Conservation (phyloP, 2,329 filamentous ascomycete genomes). For the Xylariales sp. region DNA sequence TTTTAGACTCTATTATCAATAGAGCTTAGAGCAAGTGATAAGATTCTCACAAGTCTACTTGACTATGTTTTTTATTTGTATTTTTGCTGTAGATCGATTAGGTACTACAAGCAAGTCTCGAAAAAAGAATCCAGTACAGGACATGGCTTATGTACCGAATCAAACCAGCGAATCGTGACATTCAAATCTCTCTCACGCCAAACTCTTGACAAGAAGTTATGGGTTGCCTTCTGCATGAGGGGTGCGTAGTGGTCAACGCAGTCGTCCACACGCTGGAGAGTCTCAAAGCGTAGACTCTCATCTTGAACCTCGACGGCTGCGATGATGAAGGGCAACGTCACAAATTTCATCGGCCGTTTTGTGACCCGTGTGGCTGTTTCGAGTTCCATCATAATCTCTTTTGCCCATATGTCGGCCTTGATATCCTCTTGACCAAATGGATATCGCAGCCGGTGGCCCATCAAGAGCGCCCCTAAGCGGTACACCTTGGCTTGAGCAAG, state of each 20-base stretch:
- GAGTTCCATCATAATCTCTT: conserved; percentile 21
- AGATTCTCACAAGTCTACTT: not conserved
- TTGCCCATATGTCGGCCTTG: conserved; percentile 20
- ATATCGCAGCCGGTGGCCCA: conserved; percentile 18
- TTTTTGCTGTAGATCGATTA: too few species aligned
- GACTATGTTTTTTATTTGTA: too few species aligned
- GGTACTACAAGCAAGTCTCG: too few species aligned
- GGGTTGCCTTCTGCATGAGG: conserved; percentile 16
- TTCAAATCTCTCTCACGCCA: conserved; percentile 20
- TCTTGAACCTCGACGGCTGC: conserved; percentile 19
- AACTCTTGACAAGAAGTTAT: conserved; percentile 17
- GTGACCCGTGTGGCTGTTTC: conserved; percentile 16
- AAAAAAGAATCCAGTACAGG: conserved; percentile 12
- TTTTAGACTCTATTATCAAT: conserved; percentile 21
- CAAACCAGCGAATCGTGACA: conserved; percentile 16
- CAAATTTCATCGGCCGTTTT: conserved; percentile 15
- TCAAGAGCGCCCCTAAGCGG: conserved; percentile 18
- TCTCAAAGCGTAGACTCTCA: conserved; percentile 8
- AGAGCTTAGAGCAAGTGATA: not conserved
- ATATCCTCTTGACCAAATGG: conserved; percentile 17
- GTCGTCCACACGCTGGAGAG: conserved; percentile 14
- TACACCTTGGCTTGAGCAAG: conserved; percentile 22
- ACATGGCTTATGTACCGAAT: conserved; percentile 20
- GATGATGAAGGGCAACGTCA: conserved; percentile 21
- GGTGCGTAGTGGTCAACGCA: conserved; percentile 18